Conservation (phyloP, 768 basidiomycete species). For the Phaeotremella fagi region DNA sequence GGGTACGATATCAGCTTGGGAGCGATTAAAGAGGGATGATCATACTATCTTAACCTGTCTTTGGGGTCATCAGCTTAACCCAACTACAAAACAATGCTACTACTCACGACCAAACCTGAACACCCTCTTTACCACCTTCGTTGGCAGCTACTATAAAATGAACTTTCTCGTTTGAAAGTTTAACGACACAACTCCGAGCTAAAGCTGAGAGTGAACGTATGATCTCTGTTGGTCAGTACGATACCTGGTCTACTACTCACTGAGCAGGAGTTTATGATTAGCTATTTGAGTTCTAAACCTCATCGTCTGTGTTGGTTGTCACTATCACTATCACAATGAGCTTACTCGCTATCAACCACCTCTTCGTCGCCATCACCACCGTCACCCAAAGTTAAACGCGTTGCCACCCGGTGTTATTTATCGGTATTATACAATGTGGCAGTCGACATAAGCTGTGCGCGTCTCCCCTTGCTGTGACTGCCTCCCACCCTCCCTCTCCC, state of each 20-base stretch:
- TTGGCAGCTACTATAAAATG: slow-evolving; percentile 46
- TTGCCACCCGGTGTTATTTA: neutral
- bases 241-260: slow-evolving; percentile 14
- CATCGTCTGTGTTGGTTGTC: too few species aligned
- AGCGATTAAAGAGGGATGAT: too few species aligned
- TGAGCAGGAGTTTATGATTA: slow-evolving; percentile 39
- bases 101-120: slow-evolving; percentile 49
- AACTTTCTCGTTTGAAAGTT: slow-evolving; percentile 36
- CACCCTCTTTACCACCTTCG: slow-evolving; percentile 43
- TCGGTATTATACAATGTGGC: neutral
- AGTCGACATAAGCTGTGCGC: too few species aligned
- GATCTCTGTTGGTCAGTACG: slow-evolving; percentile 34
- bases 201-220: slow-evolving; percentile 35
- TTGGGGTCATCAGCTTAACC: neutral
- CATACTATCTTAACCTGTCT: too few species aligned
- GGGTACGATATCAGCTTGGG: too few species aligned
- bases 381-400: slow-evolving; percentile 1
- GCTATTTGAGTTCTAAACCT: slow-evolving; percentile 43
- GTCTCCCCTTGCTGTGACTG: too few species aligned
- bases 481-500: too few species aligned
- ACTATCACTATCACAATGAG: too few species aligned
- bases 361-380: too few species aligned
- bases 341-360: neutral
- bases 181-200: slow-evolving; percentile 36
- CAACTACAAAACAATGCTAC: neutral